Evolutionary conservation across 108 stramenopile genomes (phyloP).

Genomic region (Cyclostephanos invisitatus): DNA sequence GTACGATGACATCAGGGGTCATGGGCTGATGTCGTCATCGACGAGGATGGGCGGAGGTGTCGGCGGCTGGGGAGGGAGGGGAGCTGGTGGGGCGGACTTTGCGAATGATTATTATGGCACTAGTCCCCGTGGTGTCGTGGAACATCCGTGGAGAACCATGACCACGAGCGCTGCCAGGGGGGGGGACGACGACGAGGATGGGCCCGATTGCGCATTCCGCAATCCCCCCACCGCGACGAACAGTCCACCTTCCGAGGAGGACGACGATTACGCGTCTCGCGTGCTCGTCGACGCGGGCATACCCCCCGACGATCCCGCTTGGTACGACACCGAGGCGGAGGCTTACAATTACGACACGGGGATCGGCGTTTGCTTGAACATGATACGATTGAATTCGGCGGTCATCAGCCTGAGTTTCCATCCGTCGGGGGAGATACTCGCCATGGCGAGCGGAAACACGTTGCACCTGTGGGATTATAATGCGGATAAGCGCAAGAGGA

Average conservation of each 20-base stretch:
- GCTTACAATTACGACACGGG: slow-evolving; percentile 49
- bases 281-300: slow-evolving; percentile 31
- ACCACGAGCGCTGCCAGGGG: background rate
- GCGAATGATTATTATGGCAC: background rate
- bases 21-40: background rate
- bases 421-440: slow-evolving; percentile 84
- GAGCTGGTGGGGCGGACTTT: background rate
- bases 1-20: slow-evolving; percentile 20
- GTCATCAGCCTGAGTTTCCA: slow-evolving; percentile 96
- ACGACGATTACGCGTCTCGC: slow-evolving; percentile 40
- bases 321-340: slow-evolving; percentile 44
- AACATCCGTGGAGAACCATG: slow-evolving; percentile 8
- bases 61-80: background rate
- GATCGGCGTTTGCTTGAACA: slow-evolving; percentile 64
- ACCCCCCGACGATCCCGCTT: slow-evolving; percentile 47
- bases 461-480: slow-evolving; percentile 94
- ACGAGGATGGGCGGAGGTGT: background rate
- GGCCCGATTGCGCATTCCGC: background rate
- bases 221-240: slow-evolving; percentile 3
- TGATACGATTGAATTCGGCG: slow-evolving; percentile 84
- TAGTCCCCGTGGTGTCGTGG: slow-evolving; percentile 36
- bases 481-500: slow-evolving; percentile 38
- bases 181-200: slow-evolving; percentile 1
- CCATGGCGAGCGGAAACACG: slow-evolving; percentile 86
- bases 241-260: slow-evolving; percentile 1